Base-by-base conservation (phyloP, 2,329 filamentous ascomycete species). In the Penicillium decumbens region DNA sequence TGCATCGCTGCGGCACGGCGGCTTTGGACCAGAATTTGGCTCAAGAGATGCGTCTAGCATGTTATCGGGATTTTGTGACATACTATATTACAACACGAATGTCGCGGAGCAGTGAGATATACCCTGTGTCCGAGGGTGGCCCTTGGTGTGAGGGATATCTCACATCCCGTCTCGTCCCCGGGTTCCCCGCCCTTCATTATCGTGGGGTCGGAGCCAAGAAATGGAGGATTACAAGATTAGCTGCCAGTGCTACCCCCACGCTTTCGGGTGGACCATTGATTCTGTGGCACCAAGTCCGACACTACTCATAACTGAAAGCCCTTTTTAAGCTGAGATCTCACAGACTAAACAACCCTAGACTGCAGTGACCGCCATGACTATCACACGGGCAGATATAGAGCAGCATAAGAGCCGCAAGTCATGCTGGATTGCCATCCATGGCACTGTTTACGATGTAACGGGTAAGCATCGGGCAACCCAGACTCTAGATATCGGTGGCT, bases 351-450 rank as follows among this genome's bases (percentile, higher is more conserved):
- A 9, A 9, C 8, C 10, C 32, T 2, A 20, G 32, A 18, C 8
- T 15, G 8, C 18, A 32, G n/a, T 4, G 32, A 20, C 2, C 30
- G 51, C 8, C 5, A 60, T 62, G 58, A 40, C 20, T 46, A 73
- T 80, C 48, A 78, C 75, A 0, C 60, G 72, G 4, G 65, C 75
- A 25, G 76, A 80, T 53, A 72, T 80, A 24, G 72, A 75, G 58
- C 75, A 72, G 49, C 78, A 80, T 50, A 70, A 72, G 29, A 71
- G 55, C 12, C 68, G 72, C 45, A 63, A 74, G 8, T 77, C 79
- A 42, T 77, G 76, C 53, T 80, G 77, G 77, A 67, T 80, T 8
- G 73, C 74, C 0, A 69, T 80, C 3, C 73, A 78, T 48, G 73
- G 71, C 1, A 76, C 75, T 40, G 77, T 79, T 4, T 78, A 79